Evolutionary conservation across 495 filamentous ascomycete genomes (phyloP).

Genomic region (Neurospora terricola): DNA sequence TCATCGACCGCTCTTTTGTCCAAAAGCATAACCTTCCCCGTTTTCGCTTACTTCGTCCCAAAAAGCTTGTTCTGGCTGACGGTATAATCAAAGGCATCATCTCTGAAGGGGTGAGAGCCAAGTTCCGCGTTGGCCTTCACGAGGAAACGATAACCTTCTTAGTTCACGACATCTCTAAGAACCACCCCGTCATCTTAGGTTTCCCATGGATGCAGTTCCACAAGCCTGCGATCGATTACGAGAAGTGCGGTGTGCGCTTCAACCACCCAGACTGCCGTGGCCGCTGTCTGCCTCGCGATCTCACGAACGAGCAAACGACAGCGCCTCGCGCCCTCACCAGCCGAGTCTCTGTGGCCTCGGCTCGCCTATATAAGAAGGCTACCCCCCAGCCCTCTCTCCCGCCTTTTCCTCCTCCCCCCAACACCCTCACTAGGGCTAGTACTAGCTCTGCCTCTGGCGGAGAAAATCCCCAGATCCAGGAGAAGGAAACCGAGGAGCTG

Average conservation of each 20-base stretch:
- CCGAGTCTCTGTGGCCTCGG: no score
- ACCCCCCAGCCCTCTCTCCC: no score
- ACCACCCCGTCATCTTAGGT: neutral
- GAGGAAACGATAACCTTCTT: neutral
- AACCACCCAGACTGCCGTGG: no score
- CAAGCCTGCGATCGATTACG: neutral
- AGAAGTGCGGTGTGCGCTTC: fast-evolving
- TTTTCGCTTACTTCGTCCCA: fast-evolving
- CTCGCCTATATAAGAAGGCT: no score
- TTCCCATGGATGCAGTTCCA: neutral
- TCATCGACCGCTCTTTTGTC: neutral
- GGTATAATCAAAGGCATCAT: neutral
- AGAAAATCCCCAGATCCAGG: no score
- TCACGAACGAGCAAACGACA: no score
- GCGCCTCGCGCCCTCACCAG: no score
- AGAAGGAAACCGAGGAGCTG: no score
- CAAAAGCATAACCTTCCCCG: neutral
- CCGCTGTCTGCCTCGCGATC: no score
- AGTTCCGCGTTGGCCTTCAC: fast-evolving
- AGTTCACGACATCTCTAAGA: neutral
- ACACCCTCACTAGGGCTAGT: no score
- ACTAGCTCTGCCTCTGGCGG: no score
- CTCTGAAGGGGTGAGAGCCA: neutral
- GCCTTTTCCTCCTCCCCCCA: no score
- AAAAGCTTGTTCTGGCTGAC: neutral